phyloP scores from a whole-genome alignment of 371 early-diverging fungal species.

The Mucor mucedo region DNA sequence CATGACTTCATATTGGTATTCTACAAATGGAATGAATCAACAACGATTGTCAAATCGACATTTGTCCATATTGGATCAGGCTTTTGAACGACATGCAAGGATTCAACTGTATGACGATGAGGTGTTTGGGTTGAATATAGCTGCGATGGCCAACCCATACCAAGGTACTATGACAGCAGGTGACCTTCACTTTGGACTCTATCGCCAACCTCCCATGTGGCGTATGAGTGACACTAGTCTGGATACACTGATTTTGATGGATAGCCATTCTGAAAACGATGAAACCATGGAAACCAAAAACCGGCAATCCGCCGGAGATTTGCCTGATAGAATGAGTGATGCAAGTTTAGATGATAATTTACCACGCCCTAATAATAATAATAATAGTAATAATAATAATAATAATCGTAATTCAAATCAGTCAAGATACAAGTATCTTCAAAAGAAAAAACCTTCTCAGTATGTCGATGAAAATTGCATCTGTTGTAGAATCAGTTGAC shows the following conservation, averaged over 20 bases:
- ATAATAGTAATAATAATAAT: neutral
- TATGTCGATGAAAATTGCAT: conserved; percentile 13
- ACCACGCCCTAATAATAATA: neutral
- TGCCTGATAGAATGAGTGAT: neutral
- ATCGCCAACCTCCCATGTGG: conserved; percentile 41
- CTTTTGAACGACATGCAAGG: conserved; percentile 35
- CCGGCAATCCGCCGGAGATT: conserved; percentile 1
- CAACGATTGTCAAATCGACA: conserved; percentile 30
- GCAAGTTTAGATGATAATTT: conserved; percentile 4
- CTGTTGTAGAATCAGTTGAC: conserved; percentile 27
- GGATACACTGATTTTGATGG: conserved; percentile 33
- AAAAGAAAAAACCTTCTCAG: neutral
- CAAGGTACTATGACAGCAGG: conserved; percentile 43
- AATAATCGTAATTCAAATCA: neutral
- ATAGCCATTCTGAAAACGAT: conserved; percentile 3
- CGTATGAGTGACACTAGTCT: conserved; percentile 34
- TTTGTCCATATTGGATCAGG: conserved; percentile 34
- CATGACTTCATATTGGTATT: conserved; percentile 40
- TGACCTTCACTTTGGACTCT: conserved; percentile 37
- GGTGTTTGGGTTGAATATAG: conserved; percentile 49
- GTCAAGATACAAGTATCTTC: neutral
- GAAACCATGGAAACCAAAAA: neutral
- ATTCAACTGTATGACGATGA: conserved; percentile 42
- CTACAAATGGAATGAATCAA: conserved; percentile 35
- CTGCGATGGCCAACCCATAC: conserved; percentile 34